Conservation (phyloP, 2,329 filamentous ascomycete species). For the Claviceps africana region DNA sequence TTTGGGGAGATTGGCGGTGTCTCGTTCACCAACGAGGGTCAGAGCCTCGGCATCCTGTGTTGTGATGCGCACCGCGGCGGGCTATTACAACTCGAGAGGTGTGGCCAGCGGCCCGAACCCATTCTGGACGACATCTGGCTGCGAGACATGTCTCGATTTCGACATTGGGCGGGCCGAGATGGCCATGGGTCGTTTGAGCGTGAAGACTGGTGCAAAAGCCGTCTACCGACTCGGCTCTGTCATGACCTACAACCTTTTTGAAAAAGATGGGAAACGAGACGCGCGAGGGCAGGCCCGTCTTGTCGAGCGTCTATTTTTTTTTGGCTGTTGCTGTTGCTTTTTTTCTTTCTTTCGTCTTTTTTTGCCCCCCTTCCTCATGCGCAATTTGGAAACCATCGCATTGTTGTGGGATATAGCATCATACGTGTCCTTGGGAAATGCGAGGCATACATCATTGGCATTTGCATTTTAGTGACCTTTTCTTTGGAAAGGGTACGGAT, state of each 20-base stretch:
- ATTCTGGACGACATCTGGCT: conserved; percentile 10
- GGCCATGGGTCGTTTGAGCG: background rate
- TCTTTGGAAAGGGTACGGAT: background rate
- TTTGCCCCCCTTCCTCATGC: background rate
- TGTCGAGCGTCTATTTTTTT: background rate
- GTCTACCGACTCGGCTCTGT: conserved; percentile 4
- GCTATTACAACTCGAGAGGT: conserved; percentile 45
- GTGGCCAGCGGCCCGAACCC: conserved; percentile 17
- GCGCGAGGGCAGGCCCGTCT: background rate
- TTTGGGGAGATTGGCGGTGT: conserved; percentile 64
- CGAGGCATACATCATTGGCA: background rate
- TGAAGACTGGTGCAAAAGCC: conserved; percentile 2
- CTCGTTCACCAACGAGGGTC: conserved; percentile 51
- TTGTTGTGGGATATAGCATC: background rate
- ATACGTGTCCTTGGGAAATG: background rate
- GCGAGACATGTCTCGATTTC: background rate
- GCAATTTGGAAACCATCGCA: background rate
- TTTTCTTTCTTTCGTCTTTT: background rate
- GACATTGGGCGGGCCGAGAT: conserved; percentile 2
- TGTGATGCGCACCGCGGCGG: conserved; percentile 53
- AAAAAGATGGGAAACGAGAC: background rate
- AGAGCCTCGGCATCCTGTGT: conserved; percentile 54
- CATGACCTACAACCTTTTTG: conserved; percentile 13
- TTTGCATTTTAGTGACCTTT: background rate
- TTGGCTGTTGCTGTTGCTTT: background rate